Conservation (phyloP, 164 flowering plant genomes). For the Annona cherimola region DNA sequence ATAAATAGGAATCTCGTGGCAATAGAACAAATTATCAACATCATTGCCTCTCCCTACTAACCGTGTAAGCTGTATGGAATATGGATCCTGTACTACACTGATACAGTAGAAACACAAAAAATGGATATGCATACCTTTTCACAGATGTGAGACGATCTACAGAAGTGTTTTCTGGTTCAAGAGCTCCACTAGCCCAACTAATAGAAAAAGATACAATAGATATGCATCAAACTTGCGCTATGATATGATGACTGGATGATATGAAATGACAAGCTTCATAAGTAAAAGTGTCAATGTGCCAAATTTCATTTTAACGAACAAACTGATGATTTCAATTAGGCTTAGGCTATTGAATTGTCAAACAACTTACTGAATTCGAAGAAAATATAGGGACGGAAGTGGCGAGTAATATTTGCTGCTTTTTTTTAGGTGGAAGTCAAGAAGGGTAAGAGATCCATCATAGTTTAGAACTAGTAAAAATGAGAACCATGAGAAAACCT, state of each 20-base stretch:
- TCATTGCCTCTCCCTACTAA: too few species aligned
- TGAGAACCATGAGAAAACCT: too few species aligned
- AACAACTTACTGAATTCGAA: neutral
- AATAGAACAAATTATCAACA: too few species aligned
- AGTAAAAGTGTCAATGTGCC: neutral
- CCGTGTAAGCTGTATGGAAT: too few species aligned
- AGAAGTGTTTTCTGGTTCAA: conserved; percentile 67
- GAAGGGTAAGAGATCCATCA: too few species aligned
- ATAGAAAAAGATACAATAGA: conserved; percentile 3
- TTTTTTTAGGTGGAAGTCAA: too few species aligned
- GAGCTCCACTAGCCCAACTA: conserved; percentile 99
- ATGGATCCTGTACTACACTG: too few species aligned
- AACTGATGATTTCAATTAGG: neutral
- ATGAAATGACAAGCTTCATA: neutral
- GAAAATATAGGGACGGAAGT: neutral
- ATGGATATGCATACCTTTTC: conserved; percentile 50
- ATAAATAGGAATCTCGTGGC: neutral
- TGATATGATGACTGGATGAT: too few species aligned
- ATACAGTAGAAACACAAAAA: neutral
- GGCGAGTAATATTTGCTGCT: neutral
- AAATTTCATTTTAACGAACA: neutral
- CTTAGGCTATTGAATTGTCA: neutral
- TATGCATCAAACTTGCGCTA: neutral
- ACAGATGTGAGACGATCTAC: conserved; percentile 70
- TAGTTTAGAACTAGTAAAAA: too few species aligned